These are phyloP conservation scores for Trichosporon asahii DNA, from an alignment of 1,284 basidiomycete species.

Conservation along the genomic window DNA sequence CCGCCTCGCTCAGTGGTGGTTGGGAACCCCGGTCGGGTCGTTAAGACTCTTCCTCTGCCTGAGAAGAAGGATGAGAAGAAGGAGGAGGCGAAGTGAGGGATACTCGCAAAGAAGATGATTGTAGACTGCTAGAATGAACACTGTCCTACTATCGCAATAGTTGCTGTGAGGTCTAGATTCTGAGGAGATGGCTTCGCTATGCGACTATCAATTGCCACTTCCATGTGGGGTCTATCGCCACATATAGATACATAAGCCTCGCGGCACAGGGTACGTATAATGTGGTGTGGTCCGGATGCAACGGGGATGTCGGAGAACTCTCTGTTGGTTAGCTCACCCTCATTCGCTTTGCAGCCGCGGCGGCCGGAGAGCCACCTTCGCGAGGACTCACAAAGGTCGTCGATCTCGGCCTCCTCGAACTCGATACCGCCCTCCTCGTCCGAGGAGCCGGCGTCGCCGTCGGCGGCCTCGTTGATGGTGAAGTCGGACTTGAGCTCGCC, in stretches of 20 bases:
- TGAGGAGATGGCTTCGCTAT: no score
- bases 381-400: constrained; percentile 49
- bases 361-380: background rate
- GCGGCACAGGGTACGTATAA: constrained; percentile 9
- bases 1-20: constrained; percentile 52
- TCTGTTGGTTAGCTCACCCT: background rate
- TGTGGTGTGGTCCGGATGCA: constrained; percentile 5
- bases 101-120: no score
- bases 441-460: constrained; percentile 53
- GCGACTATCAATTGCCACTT: no score
- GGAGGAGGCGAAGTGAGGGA: background rate
- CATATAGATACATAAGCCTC: constrained; percentile 5
- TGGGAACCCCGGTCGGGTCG: constrained; percentile 54
- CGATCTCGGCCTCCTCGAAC: constrained; percentile 71
- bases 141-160: no score
- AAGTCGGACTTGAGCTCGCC: constrained; percentile 96
- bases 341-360: background rate
- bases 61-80: constrained; percentile 29
- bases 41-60: constrained; percentile 45
- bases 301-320: constrained; percentile 7
- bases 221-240: background rate
- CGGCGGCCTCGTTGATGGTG: constrained; percentile 96
- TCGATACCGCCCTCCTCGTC: constrained; percentile 79
- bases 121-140: background rate
- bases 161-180: no score